These are phyloP conservation scores for Effrenium voratum DNA, from an alignment of 73 alveolate species.

Conservation along the genomic window DNA sequence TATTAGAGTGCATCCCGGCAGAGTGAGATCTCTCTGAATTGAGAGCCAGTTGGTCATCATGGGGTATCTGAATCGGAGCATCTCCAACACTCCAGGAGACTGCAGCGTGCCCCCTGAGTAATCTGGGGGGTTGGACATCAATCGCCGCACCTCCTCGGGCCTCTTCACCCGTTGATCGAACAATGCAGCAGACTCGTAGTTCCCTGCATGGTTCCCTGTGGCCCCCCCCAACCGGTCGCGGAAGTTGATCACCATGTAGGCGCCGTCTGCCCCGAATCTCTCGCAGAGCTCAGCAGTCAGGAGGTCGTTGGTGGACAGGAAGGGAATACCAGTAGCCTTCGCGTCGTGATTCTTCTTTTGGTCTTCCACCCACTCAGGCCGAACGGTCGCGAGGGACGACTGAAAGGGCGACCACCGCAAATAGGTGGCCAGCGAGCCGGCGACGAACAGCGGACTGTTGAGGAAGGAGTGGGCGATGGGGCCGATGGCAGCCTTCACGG, in stretches of 20 bases:
- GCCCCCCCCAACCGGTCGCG: not conserved
- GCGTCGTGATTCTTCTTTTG: not conserved
- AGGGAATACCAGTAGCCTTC: not conserved
- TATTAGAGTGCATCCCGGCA: not conserved
- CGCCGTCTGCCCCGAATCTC: not conserved
- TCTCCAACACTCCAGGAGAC: not conserved
- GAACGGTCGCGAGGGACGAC: not conserved
- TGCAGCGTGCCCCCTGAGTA: not conserved
- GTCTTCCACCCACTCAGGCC: not conserved
- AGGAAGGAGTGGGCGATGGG: not conserved
- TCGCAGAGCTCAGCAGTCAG: not conserved
- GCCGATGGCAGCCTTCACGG: not conserved
- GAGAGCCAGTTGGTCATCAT: not conserved
- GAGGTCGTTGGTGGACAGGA: not conserved
- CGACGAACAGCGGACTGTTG: not conserved
- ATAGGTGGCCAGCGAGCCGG: not conserved
- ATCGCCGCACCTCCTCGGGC: not conserved
- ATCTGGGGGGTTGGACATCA: not conserved
- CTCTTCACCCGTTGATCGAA: not conserved
- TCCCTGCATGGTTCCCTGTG: not conserved
- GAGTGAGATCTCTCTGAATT: not conserved
- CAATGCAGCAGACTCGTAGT: not conserved
- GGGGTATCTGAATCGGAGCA: not conserved
- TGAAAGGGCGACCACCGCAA: not conserved
- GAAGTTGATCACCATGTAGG: not conserved